These are phyloP conservation scores for Arbutus unedo DNA, from an alignment of 148 eudicot species.

Conservation along the genomic window DNA sequence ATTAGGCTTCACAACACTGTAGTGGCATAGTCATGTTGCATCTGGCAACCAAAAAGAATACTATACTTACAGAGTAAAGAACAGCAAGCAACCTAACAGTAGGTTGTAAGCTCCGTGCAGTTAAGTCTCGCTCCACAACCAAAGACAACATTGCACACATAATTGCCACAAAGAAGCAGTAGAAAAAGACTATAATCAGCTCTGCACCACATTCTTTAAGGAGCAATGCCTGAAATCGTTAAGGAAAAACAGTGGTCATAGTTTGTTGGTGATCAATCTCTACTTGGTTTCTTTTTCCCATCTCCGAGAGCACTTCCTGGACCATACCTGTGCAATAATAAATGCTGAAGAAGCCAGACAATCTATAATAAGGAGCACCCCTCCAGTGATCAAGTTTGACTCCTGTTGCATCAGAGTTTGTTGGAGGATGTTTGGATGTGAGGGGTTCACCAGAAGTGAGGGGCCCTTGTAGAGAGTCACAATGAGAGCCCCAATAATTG, in stretches of 20 bases:
- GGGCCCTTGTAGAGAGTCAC: constrained; percentile 53
- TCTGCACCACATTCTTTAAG: constrained; percentile 63
- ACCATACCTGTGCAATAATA: constrained; percentile 61
- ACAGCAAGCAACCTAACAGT: constrained; percentile 48
- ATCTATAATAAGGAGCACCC: constrained; percentile 52
- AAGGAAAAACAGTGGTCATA: constrained; percentile 5
- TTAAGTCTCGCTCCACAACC: constrained; percentile 52
- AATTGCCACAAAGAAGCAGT: constrained; percentile 75
- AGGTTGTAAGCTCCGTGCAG: constrained; percentile 67
- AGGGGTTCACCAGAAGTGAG: constrained; percentile 31
- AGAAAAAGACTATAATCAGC: constrained; percentile 65
- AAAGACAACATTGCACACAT: constrained; percentile 52
- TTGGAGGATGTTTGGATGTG: constrained; percentile 25
- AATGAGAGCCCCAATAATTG: constrained; percentile 43
- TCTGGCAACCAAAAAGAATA: neutral
- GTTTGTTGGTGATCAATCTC: neutral
- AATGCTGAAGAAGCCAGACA: constrained; percentile 52
- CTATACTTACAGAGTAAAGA: constrained; percentile 62
- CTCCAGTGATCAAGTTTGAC: constrained; percentile 64
- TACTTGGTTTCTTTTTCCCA: constrained; percentile 5
- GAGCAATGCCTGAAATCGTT: constrained; percentile 49
- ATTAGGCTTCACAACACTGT: neutral
- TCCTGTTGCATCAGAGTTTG: constrained; percentile 28
- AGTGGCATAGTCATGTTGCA: neutral
- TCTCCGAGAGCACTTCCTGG: constrained; percentile 6